These are phyloP conservation scores for Backusella mclennaniae DNA, from an alignment of 192 early-diverging fungal species.

Conservation along the genomic window DNA sequence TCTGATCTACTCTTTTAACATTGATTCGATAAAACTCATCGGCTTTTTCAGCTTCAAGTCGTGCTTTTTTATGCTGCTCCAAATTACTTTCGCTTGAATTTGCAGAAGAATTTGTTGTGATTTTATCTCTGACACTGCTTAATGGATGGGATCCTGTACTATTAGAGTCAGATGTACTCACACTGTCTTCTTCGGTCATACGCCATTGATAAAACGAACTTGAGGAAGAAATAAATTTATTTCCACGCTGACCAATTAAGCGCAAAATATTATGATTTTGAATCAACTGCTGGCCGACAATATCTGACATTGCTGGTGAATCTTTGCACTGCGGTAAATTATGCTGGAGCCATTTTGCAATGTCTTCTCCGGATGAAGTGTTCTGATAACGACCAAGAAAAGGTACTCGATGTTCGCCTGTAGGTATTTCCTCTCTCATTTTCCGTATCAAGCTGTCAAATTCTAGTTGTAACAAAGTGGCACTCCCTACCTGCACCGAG, in stretches of 20 bases:
- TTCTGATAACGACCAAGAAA: conserved; percentile 63
- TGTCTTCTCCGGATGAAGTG: conserved; percentile 63
- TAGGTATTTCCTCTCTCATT: conserved; percentile 60
- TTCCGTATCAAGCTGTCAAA: conserved; percentile 34
- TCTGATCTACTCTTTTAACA: conserved; percentile 60
- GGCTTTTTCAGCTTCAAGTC: conserved; percentile 62
- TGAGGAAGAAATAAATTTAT: conserved; percentile 61
- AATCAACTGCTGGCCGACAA: conserved; percentile 70
- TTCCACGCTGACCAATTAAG: conserved; percentile 66
- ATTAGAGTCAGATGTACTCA: conserved; percentile 24
- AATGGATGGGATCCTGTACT: background rate
- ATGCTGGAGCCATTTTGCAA: conserved; percentile 70
- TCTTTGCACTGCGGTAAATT: conserved; percentile 59
- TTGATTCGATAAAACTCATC: conserved; percentile 63
- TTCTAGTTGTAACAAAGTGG: conserved; percentile 10
- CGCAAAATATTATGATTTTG: conserved; percentile 56
- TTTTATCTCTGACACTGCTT: conserved; percentile 28
- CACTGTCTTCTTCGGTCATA: conserved; percentile 41
- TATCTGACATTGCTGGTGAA: conserved; percentile 57
- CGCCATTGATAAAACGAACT: conserved; percentile 75
- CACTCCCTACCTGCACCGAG: conserved; percentile 5
- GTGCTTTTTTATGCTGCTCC: conserved; percentile 48
- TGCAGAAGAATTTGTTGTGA: background rate
- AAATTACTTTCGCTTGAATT: conserved; percentile 14
- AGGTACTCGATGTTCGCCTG: conserved; percentile 64